phyloP scores from a whole-genome alignment of 352 stramenopile species.

The Achlya hypogyna region DNA sequence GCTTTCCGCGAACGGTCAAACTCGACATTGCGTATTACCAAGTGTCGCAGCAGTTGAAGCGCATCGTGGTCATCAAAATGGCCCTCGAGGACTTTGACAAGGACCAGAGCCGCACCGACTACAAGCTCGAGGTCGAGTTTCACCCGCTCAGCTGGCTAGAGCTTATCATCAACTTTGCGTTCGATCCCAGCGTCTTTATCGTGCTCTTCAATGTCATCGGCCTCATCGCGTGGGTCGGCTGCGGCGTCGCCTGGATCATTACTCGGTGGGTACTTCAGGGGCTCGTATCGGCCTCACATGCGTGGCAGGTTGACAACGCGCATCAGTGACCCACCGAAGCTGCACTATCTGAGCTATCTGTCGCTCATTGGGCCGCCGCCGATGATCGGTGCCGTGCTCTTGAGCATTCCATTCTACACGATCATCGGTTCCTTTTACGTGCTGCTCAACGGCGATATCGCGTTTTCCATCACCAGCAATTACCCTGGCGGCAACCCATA shows the following conservation, averaged over 20 bases:
- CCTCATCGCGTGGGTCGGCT: slow-evolving; percentile 62
- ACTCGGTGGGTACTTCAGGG: slow-evolving; percentile 38
- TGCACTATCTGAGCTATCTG: slow-evolving; percentile 90
- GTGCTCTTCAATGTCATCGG: slow-evolving; percentile 91
- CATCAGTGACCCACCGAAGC: slow-evolving; percentile 83
- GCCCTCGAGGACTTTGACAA: slow-evolving; percentile 92
- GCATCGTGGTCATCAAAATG: slow-evolving; percentile 86
- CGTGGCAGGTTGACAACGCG: slow-evolving; percentile 62
- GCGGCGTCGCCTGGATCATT: slow-evolving; percentile 85
- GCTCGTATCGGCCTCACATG: not conserved
- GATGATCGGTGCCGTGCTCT: slow-evolving; percentile 83
- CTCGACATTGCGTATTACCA: slow-evolving; percentile 95
- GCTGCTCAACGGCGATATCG: slow-evolving; percentile 51
- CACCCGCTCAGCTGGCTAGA: slow-evolving; percentile 92
- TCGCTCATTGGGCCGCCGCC: slow-evolving; percentile 85
- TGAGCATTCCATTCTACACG: slow-evolving; percentile 71
- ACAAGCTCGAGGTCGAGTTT: slow-evolving; percentile 89
- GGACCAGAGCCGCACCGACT: slow-evolving; percentile 71
- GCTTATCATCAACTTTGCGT: slow-evolving; percentile 95
- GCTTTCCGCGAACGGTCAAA: slow-evolving; percentile 89
- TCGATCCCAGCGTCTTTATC: slow-evolving; percentile 88
- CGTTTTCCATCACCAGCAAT: slow-evolving; percentile 2
- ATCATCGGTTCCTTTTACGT: slow-evolving; percentile 60
- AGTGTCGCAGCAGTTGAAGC: slow-evolving; percentile 81
- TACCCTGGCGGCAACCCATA: slow-evolving; percentile 25